Evolutionary conservation across 2,329 filamentous ascomycete genomes (phyloP).

Genomic region (Aspergillus spinulosporus): DNA sequence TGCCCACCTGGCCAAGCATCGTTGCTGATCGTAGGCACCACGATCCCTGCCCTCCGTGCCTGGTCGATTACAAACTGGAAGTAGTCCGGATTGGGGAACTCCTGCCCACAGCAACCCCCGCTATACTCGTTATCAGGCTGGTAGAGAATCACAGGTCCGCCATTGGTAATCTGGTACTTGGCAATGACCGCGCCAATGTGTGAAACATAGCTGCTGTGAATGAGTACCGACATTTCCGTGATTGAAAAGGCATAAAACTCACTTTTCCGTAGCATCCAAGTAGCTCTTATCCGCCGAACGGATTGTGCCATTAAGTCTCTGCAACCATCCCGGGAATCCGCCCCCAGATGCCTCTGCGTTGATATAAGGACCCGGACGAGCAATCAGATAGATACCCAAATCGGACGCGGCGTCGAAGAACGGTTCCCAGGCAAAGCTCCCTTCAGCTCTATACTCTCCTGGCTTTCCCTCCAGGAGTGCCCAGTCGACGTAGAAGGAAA

Average conservation of each 20-base stretch:
- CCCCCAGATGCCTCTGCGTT: constrained; percentile 76
- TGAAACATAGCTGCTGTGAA: constrained; percentile 54
- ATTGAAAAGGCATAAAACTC: constrained; percentile 19
- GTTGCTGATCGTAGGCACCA: constrained; percentile 74
- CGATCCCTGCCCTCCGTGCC: constrained; percentile 65
- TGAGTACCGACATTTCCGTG: constrained; percentile 3
- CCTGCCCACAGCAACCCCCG: constrained; percentile 48
- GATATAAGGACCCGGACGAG: constrained; percentile 71
- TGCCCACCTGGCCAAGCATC: constrained; percentile 64
- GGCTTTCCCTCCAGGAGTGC: constrained; percentile 72
- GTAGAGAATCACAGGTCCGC: constrained; percentile 73
- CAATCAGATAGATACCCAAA: constrained; percentile 75
- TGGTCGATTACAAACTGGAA: constrained; percentile 71
- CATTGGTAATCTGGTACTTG: constrained; percentile 76
- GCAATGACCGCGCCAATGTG: constrained; percentile 64
- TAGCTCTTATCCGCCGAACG: constrained; percentile 64
- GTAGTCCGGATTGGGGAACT: constrained; percentile 67
- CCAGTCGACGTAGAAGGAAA: constrained; percentile 81
- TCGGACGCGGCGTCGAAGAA: constrained; percentile 74
- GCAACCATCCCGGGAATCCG: constrained; percentile 78
- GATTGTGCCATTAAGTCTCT: constrained; percentile 64
- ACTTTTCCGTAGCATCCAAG: constrained; percentile 67
- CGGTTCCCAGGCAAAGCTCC: constrained; percentile 69
- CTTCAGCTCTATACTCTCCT: constrained; percentile 68
- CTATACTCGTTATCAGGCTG: constrained; percentile 85